Conservation (phyloP, 495 filamentous ascomycete genomes). For the Xylaria cubensis region DNA sequence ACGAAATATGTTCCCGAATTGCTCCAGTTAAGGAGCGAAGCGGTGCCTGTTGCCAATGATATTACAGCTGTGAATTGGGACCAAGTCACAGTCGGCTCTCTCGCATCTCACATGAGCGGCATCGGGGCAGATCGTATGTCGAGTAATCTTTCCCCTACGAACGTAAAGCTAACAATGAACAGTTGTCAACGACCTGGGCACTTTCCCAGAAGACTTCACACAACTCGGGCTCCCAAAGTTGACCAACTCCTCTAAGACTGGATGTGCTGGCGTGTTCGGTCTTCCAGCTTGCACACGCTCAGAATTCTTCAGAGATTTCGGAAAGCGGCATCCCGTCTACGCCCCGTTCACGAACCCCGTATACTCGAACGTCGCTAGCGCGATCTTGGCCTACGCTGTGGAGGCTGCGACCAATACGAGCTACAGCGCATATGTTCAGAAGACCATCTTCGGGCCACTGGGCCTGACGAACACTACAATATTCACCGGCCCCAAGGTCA, state of each 20-base stretch:
- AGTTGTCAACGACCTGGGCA: constrained; percentile 42
- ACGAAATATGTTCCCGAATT: constrained; percentile 55
- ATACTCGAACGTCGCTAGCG: constrained; percentile 51
- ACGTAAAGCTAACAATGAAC: not conserved
- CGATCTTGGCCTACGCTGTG: constrained; percentile 47
- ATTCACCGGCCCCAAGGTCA: constrained; percentile 40
- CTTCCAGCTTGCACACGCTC: constrained; percentile 38
- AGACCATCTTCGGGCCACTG: constrained; percentile 47
- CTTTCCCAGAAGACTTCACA: constrained; percentile 37
- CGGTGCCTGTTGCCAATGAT: constrained; percentile 32
- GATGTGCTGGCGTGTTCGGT: constrained; percentile 44
- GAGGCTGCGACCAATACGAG: constrained; percentile 45
- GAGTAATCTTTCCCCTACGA: no score
- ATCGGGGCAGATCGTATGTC: constrained; percentile 44
- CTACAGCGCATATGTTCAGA: constrained; percentile 39
- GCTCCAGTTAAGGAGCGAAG: constrained; percentile 35
- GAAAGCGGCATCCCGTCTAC: constrained; percentile 45
- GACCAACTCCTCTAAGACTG: constrained; percentile 35
- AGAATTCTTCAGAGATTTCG: constrained; percentile 47
- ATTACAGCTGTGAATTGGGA: constrained; percentile 46
- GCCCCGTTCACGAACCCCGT: constrained; percentile 45
- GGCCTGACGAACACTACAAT: constrained; percentile 50
- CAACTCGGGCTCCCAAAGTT: constrained; percentile 41
- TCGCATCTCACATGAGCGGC: constrained; percentile 48
- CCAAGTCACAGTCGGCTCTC: constrained; percentile 45